Evolutionary conservation across 2,329 filamentous ascomycete species (phyloP).

Genomic region (Colletotrichum truncatum): DNA sequence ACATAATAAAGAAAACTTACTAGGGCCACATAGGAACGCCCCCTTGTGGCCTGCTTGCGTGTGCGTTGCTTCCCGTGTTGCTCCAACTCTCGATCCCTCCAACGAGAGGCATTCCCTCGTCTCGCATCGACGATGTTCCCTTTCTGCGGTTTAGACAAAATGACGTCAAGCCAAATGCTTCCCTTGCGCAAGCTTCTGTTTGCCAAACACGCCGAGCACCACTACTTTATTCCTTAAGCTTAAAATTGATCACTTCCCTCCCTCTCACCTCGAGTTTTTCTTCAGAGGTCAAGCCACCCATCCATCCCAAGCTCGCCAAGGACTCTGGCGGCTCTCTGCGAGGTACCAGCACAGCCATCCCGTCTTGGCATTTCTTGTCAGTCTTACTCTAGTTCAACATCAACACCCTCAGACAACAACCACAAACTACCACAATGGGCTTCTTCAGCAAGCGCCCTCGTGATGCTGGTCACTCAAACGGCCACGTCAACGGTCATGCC

Average conservation of each 20-base stretch:
- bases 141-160: slow-evolving; percentile 1
- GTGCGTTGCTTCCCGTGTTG: neutral
- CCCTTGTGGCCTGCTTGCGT: neutral
- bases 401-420: neutral
- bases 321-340: slow-evolving; percentile 4
- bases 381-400: neutral
- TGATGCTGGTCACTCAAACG: neutral
- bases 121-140: slow-evolving; percentile 16
- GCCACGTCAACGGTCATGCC: neutral
- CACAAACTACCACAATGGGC: slow-evolving; percentile 6
- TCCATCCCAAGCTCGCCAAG: slow-evolving; percentile 24
- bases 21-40: neutral
- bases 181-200: neutral
- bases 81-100: neutral
- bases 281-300: slow-evolving; percentile 3
- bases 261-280: neutral
- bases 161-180: slow-evolving; percentile 20
- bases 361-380: slow-evolving; percentile 26
- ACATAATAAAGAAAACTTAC: slow-evolving; percentile 17
- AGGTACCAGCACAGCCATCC: slow-evolving; percentile 27
- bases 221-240: slow-evolving; percentile 16
- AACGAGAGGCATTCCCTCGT: neutral
- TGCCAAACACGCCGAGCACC: neutral
- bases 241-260: slow-evolving; percentile 5
- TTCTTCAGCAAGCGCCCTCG: slow-evolving; percentile 21